Evolutionary conservation across 768 basidiomycete species (phyloP).

Genomic region (Boletellus ananiceps): DNA sequence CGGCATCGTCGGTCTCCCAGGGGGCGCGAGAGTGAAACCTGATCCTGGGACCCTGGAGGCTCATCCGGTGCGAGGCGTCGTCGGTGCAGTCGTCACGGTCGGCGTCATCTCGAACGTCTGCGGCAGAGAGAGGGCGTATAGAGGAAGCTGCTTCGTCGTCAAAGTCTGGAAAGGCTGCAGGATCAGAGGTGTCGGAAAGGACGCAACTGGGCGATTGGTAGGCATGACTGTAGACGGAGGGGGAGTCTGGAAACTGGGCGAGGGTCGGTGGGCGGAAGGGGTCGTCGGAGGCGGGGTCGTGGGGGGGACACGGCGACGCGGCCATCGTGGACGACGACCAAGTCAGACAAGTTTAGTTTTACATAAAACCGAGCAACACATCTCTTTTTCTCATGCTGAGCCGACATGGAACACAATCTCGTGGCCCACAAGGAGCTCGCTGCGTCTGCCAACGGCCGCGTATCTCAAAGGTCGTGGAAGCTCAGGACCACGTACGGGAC

Average conservation of each 20-base stretch:
- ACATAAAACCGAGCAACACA: conserved; percentile 19
- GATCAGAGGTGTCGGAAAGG: conserved; percentile 36
- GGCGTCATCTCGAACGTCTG: conserved; percentile 33
- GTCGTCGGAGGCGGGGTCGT: conserved; percentile 40
- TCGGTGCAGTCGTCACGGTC: conserved; percentile 39
- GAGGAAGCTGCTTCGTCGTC: conserved; percentile 44
- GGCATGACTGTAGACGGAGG: conserved; percentile 62
- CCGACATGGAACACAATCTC: background rate
- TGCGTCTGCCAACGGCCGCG: conserved; percentile 59
- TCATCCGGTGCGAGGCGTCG: conserved; percentile 50
- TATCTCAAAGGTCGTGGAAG: conserved; percentile 73
- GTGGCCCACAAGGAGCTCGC: conserved; percentile 35
- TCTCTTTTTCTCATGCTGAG: conserved; percentile 16
- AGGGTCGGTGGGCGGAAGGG: conserved; percentile 49
- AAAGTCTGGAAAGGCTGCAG: conserved; percentile 49
- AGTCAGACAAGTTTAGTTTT: conserved; percentile 11
- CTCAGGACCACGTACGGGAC: conserved; percentile 40
- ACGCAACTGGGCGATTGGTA: conserved; percentile 50
- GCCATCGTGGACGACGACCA: conserved; percentile 31
- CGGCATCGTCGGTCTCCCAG: conserved; percentile 64
- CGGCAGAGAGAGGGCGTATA: conserved; percentile 25
- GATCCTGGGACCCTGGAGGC: conserved; percentile 78
- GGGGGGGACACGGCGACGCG: conserved; percentile 37
- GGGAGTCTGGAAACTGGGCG: conserved; percentile 60
- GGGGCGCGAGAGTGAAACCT: conserved; percentile 77